Base-by-base conservation (phyloP, 257 asterid genomes). In the Solanum ahanhuiri region DNA sequence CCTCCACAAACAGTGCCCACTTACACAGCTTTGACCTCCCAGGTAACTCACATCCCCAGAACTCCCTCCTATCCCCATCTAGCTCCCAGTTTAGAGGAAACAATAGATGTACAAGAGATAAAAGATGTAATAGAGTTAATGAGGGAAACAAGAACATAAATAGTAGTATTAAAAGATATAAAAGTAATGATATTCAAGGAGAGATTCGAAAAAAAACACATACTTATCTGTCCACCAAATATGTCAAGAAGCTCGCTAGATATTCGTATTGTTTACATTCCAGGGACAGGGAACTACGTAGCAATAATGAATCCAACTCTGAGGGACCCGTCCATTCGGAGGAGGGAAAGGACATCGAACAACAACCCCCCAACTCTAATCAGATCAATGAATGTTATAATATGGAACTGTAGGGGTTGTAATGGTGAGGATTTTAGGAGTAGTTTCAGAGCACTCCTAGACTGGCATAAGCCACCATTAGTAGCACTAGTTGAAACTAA, bases 51-150 rank as follows among this genome's bases (percentile, higher is more conserved):
- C 60, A 14, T 51, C 48, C 2, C 48, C 48, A 41, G 4, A 41
- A 51, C 18, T 6, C 22, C 9, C 60, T 4, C 60, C n/a, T 0
- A 14, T 17, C 22, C n/a, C 60, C 3, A 5, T 6, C 7, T 2
- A 51, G 22, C 8, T 17, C n/a, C 60, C 2, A 15, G 8, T 2
- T 14, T 5, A 3, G 1, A 14, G 8, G 22, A 51, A 51, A 51
- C 0, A 14, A 6, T 51, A 15, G 22, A 5, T 14, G 60, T 14
- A 5, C 9, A 1, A 5, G 63, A 17, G 9, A 17, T 18, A 0
- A 1, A 54, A 2, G 9, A 54, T 6, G n/a, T 0, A 54, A 6
- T 6, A 54, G 20, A 0, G 2, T 18, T 54, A 17, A 54, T 54
- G 4, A 54, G 63, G n/a, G 2, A 54, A 18, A 54, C 4, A 2